phyloP scores from a whole-genome alignment of 345 rosid species.

The Citrus maxima region DNA sequence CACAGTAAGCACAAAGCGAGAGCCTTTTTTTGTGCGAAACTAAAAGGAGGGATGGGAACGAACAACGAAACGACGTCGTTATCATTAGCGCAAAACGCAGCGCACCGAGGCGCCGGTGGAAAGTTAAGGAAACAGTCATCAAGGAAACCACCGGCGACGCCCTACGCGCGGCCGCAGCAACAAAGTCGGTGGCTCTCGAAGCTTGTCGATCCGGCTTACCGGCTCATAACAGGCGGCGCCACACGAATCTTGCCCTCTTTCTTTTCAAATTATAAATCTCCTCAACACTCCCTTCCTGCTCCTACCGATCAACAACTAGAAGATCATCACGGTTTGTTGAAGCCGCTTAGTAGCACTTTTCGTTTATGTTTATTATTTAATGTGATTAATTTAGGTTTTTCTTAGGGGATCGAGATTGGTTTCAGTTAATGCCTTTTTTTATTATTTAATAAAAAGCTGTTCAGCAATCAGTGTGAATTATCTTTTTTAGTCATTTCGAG shows the following conservation, averaged over 20 bases:
- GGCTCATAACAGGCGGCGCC: constrained; percentile 67
- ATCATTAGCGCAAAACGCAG: background rate
- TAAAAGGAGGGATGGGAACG: constrained; percentile 18
- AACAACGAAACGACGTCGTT: constrained; percentile 37
- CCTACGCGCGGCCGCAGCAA: constrained; percentile 60
- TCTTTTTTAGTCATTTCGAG: background rate
- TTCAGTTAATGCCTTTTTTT: background rate
- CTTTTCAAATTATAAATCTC: constrained; percentile 36
- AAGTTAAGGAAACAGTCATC: constrained; percentile 46
- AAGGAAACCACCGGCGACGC: constrained; percentile 42
- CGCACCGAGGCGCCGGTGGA: constrained; percentile 57
- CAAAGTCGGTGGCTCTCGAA: constrained; percentile 63
- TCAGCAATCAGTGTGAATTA: background rate
- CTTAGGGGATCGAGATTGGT: background rate
- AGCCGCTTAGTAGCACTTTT: background rate
- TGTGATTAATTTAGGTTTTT: constrained; percentile 26
- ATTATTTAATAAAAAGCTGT: background rate
- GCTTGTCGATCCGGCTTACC: constrained; percentile 79
- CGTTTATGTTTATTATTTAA: background rate
- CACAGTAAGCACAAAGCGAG: background rate
- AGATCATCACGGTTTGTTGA: constrained; percentile 37
- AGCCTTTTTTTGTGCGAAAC: background rate
- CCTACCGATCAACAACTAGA: constrained; percentile 15
- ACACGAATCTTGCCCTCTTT: constrained; percentile 58
- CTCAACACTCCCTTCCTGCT: constrained; percentile 39